Conservation (phyloP, 2,329 filamentous ascomycete genomes). For the Cladophialophora yegresii region DNA sequence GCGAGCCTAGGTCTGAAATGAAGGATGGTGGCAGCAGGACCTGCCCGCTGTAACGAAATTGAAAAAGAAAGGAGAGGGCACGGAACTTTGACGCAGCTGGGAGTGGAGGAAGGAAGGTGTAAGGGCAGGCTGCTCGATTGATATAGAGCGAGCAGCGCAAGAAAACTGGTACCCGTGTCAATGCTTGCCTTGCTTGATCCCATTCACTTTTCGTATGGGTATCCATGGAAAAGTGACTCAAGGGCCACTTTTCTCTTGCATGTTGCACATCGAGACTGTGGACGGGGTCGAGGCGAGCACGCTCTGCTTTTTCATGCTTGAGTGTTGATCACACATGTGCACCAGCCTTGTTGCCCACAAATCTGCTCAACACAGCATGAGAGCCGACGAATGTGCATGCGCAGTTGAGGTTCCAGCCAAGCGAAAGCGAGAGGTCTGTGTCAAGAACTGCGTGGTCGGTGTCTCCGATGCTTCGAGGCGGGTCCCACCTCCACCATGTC, state of each 20-base stretch:
- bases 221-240: slow-evolving; percentile 18
- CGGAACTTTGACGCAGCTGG: neutral
- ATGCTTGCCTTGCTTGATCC: neutral
- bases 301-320: neutral
- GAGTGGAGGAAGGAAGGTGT: neutral
- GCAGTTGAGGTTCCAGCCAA: neutral
- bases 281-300: neutral
- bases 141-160: slow-evolving; percentile 13
- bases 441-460: slow-evolving; percentile 6
- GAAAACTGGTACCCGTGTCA: neutral
- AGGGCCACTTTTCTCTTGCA: slow-evolving; percentile 30
- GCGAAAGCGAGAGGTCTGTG: slow-evolving; percentile 1
- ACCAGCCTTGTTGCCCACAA: slow-evolving; percentile 9
- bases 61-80: slow-evolving; percentile 1
- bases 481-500: neutral
- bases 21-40: slow-evolving; percentile 22
- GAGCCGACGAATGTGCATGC: slow-evolving; percentile 1
- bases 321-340: neutral
- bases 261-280: slow-evolving; percentile 12
- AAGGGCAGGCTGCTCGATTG: slow-evolving; percentile 6
- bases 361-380: neutral
- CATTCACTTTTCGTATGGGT: neutral
- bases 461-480: slow-evolving; percentile 18
- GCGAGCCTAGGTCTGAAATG: slow-evolving; percentile 16
- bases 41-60: slow-evolving; percentile 21